A percentile compares a stretch with the other conserved stretches of the same genome.
Evolutionary conservation across 768 basidiomycete species (phyloP).

Genomic region (Boletus bicolor): DNA sequence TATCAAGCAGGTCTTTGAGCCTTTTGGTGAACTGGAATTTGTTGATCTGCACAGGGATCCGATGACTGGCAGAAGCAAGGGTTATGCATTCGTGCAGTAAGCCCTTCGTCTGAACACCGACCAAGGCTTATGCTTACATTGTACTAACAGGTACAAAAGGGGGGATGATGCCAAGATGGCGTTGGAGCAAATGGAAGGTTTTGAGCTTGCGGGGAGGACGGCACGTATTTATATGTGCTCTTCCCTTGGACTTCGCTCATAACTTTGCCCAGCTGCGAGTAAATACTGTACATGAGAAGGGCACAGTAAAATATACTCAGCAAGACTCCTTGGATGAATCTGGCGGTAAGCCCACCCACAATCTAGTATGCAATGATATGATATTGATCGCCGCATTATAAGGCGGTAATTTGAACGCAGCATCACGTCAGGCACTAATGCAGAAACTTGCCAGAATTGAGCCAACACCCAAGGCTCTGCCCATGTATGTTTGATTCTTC

Average conservation of each 20-base stretch:
- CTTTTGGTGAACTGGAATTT: slow-evolving; percentile 97
- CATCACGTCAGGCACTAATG: slow-evolving; percentile 99
- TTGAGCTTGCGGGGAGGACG: slow-evolving; percentile 92
- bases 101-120: slow-evolving; percentile 24
- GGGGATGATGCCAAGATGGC: slow-evolving; percentile 96
- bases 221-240: slow-evolving; percentile 40
- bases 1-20: slow-evolving; percentile 98
- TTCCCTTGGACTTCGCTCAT: slow-evolving; percentile 15
- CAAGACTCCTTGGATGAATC: slow-evolving; percentile 86
- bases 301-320: slow-evolving; percentile 68
- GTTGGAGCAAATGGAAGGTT: slow-evolving; percentile 97
- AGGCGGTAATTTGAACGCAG: slow-evolving; percentile 98
- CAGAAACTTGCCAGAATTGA: slow-evolving; percentile 99
- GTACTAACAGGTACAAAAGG: slow-evolving; percentile 69
- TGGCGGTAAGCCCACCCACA: slow-evolving; percentile 55
- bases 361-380: not conserved
- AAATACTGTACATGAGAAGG: slow-evolving; percentile 91
- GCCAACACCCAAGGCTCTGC: slow-evolving; percentile 54
- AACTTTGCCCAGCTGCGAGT: slow-evolving; percentile 61
- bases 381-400: slow-evolving; percentile 12
- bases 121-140: slow-evolving; percentile 1
- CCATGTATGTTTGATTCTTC: slow-evolving; percentile 47
- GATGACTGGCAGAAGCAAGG: slow-evolving; percentile 93
- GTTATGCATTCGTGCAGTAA: slow-evolving; percentile 96
- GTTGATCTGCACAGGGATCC: slow-evolving; percentile 97